Percentiles rank a stretch among this genome's conserved stretches.
These are phyloP conservation scores for Eucalyptus dawsonii DNA, from an alignment of 345 rosid species.

Conservation along the genomic window DNA sequence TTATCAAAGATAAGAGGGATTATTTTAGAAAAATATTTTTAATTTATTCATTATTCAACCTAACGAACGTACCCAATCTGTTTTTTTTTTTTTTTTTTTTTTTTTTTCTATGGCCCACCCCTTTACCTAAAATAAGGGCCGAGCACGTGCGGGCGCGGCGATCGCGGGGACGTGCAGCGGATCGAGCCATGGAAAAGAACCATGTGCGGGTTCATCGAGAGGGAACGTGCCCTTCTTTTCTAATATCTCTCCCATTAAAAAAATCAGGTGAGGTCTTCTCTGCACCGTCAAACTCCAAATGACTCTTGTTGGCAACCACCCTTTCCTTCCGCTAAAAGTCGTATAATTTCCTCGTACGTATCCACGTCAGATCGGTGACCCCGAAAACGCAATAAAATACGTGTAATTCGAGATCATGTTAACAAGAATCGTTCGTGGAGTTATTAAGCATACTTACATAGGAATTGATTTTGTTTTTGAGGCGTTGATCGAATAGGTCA, in stretches of 20 bases:
- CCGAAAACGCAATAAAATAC: not conserved
- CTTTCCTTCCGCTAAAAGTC: not conserved
- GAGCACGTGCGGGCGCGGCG: not conserved
- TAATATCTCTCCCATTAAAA: not conserved
- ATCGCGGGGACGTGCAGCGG: not conserved
- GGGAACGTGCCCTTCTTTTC: not conserved
- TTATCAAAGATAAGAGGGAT: not conserved
- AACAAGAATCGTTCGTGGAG: not conserved
- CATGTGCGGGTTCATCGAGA: not conserved
- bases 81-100: too few relatives aligned
- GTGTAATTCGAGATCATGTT: rapidly evolving
- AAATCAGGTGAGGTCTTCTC: not conserved
- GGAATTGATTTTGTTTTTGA: not conserved
- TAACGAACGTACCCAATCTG: rapidly evolving
- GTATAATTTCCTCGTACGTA: not conserved
- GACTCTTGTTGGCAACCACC: not conserved
- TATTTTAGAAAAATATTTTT: not conserved
- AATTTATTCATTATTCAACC: not conserved
- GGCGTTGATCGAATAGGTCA: rapidly evolving
- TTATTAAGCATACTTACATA: not conserved
- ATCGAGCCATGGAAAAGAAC: not conserved
- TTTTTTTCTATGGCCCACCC: not conserved
- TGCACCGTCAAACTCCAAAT: not conserved
- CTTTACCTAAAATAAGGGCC: not conserved
- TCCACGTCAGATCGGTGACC: not conserved